Evolutionary conservation across 108 stramenopile genomes (phyloP).

Genomic region (Nannochloropsis salina): DNA sequence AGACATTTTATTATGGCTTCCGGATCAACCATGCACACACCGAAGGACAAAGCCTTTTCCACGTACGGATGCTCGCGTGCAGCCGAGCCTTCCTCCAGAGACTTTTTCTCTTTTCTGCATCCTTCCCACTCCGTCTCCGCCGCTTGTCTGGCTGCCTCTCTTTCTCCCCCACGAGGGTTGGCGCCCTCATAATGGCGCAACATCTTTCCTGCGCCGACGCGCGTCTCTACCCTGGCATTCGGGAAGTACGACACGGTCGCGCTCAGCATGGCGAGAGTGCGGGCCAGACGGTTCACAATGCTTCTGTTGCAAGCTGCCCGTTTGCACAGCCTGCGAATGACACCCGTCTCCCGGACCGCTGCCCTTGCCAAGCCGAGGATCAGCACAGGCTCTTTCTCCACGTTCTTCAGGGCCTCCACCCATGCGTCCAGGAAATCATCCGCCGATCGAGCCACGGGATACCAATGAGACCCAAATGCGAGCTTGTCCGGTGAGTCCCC

Average conservation of each 20-base stretch:
- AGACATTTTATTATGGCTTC: neutral
- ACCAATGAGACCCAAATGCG: no score
- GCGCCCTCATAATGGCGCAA: neutral
- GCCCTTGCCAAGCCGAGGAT: neutral
- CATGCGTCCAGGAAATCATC: neutral
- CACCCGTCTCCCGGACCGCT: neutral
- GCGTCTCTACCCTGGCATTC: neutral
- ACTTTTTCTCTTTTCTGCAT: neutral
- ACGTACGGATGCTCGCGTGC: neutral
- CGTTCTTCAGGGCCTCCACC: neutral
- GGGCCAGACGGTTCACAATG: neutral
- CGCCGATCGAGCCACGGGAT: neutral
- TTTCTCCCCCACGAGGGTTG: neutral
- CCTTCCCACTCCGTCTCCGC: neutral
- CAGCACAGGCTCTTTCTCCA: neutral
- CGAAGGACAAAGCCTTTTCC: neutral
- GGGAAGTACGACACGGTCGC: neutral
- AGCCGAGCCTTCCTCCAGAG: neutral
- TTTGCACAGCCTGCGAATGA: neutral
- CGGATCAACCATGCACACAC: neutral
- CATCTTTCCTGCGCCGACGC: neutral
- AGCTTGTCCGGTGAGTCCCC: neutral
- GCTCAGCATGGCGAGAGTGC: neutral
- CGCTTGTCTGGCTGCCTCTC: neutral
- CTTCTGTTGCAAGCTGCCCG: neutral